Evolutionary conservation across 768 basidiomycete species (phyloP).

Genomic region (Suillus fuscotomentosus): DNA sequence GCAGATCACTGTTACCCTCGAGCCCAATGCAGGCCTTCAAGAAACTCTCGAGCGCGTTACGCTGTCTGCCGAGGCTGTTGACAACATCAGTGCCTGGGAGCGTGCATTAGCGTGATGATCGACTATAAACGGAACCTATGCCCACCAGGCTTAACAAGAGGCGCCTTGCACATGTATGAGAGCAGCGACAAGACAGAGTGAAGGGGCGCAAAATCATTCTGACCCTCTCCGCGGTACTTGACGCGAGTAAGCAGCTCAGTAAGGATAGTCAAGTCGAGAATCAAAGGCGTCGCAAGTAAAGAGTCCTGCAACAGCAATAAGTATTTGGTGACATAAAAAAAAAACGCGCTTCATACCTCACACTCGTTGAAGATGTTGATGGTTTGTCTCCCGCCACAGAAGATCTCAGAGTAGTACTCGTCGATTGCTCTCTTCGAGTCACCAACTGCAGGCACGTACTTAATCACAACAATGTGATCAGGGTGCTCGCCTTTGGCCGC

Average conservation of each 20-base stretch:
- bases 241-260: conserved; percentile 93
- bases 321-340: conserved; percentile 5
- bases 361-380: conserved; percentile 99
- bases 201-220: conserved; percentile 73
- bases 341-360: conserved; percentile 52
- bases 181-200: conserved; percentile 92
- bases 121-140: neutral
- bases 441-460: conserved; percentile 94
- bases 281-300: conserved; percentile 91
- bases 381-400: conserved; percentile 91
- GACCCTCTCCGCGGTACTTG: conserved; percentile 67
- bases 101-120: neutral
- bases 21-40: conserved; percentile 92
- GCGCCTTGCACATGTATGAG: conserved; percentile 97
- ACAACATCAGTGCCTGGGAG: conserved; percentile 77
- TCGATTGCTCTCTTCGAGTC: conserved; percentile 99
- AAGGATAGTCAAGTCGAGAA: conserved; percentile 90
- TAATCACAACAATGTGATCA: conserved; percentile 96
- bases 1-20: conserved; percentile 78
- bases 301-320: conserved; percentile 62
- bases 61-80: conserved; percentile 93
- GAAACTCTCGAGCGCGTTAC: conserved; percentile 91
- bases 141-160: conserved; percentile 89
- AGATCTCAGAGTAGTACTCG: conserved; percentile 98
- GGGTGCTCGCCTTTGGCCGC: conserved; percentile 91